A percentile compares a stretch with the other conserved stretches of the same genome.
phyloP scores from a whole-genome alignment of 2,329 filamentous ascomycete species.

The Talaromyces albobiverticillius region DNA sequence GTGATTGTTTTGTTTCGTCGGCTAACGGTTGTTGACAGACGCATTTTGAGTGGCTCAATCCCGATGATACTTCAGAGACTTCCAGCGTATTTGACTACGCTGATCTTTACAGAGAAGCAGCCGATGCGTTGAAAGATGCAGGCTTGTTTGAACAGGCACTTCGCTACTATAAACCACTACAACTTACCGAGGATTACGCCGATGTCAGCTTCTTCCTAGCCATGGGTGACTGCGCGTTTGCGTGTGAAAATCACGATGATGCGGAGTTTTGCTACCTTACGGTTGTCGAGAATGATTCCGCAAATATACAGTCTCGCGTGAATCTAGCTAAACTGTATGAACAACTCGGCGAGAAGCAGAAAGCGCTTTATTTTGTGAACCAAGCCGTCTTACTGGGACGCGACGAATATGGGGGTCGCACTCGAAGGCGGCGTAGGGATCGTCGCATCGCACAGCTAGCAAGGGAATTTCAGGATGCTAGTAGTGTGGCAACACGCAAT shows the following conservation, averaged over 20 bases:
- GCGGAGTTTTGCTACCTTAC: conserved; percentile 76
- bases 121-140: conserved; percentile 55
- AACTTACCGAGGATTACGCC: conserved; percentile 44
- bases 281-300: conserved; percentile 68
- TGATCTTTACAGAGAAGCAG: conserved; percentile 74
- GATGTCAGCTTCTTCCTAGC: conserved; percentile 51
- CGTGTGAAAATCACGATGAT: conserved; percentile 60
- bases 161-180: conserved; percentile 56
- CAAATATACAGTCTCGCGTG: conserved; percentile 72
- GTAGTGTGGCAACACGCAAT: conserved; percentile 17
- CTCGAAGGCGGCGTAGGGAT: conserved; percentile 30
- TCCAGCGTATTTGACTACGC: conserved; percentile 63
- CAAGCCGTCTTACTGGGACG: conserved; percentile 68
- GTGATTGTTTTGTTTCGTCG: too few species aligned
- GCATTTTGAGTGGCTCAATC: conserved; percentile 69
- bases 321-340: conserved; percentile 84
- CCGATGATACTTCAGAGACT: conserved; percentile 53
- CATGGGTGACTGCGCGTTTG: conserved; percentile 62
- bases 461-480: conserved; percentile 32
- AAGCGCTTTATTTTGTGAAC: conserved; percentile 73
- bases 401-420: conserved; percentile 33
- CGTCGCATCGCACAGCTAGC: conserved; percentile 41
- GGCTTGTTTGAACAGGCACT: conserved; percentile 55
- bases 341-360: conserved; percentile 66
- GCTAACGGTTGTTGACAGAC: conserved; percentile 38